These are phyloP conservation scores for Apophysomyces ossiformis DNA, from an alignment of 371 early-diverging fungal genomes.

Conservation along the genomic window DNA sequence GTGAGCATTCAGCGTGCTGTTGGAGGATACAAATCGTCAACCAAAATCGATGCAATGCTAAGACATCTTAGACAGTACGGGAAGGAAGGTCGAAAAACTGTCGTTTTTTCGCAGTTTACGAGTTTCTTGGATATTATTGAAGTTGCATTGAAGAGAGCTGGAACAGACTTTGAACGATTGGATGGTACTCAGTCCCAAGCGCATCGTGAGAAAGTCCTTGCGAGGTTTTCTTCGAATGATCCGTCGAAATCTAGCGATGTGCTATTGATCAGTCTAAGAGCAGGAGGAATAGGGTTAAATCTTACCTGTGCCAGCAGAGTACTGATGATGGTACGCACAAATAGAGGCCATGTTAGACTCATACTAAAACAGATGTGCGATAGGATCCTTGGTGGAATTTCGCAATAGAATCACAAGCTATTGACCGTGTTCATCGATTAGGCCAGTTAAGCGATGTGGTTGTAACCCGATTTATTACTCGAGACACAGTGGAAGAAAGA, in stretches of 20 bases:
- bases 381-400: conserved; percentile 90
- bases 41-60: conserved; percentile 70
- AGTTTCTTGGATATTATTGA: conserved; percentile 73
- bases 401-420: conserved; percentile 82
- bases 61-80: conserved; percentile 43
- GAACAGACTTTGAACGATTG: conserved; percentile 63
- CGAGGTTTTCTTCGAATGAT: conserved; percentile 51
- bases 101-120: conserved; percentile 91
- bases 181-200: conserved; percentile 73
- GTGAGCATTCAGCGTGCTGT: conserved; percentile 48
- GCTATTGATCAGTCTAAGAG: conserved; percentile 83
- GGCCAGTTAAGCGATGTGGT: conserved; percentile 70
- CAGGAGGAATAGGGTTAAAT: conserved; percentile 91
- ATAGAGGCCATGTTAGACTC: neutral
- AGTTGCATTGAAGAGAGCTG: conserved; percentile 53
- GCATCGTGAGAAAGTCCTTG: conserved; percentile 62
- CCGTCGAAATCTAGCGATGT: conserved; percentile 51
- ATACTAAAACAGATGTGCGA: no score
- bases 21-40: conserved; percentile 58
- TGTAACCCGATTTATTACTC: conserved; percentile 66
- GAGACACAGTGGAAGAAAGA: conserved; percentile 66
- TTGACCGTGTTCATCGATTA: conserved; percentile 87
- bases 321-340: conserved; percentile 57
- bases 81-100: conserved; percentile 49
- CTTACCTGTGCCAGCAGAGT: conserved; percentile 81